Evolutionary conservation across 2,329 filamentous ascomycete species (phyloP), one percentile per base, ranked within the genome.

Genomic region (Alternaria sp.): DNA sequence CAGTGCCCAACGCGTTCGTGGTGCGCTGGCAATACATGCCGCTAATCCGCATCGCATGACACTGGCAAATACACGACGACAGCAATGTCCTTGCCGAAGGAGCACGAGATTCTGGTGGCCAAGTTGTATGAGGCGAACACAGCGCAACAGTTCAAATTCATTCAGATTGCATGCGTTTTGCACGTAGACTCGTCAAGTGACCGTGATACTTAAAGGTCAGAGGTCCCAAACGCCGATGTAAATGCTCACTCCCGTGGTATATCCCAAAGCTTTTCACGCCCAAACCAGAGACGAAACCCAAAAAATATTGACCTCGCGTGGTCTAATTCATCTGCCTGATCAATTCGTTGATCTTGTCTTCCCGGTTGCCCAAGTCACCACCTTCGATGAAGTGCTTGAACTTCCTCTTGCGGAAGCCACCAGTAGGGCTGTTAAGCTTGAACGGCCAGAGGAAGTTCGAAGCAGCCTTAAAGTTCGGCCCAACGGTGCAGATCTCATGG

Each of bases 361-460:
- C 96, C 75, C 96, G 92, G 90, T 99, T 98, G 83, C 96, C 96
- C 77, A 96, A 87, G 85, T 99, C 96, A 91, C 96, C 96, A 85
- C 95, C 96, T 88, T 97, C 92, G 70, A 98, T 92, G 87, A 93
- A 98, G 88, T 98, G 94, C 88, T 93, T 96, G 90, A 98, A 98
- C 89, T 98, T 99, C 86, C 96, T 89, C 79, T 91, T 85, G 77
- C 91, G 91, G 93, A 98, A 99, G 73, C 96, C 95, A 83, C 96
- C 96, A 77, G 86, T 98, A 81, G 96, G 96, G 90, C 97, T 97
- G 89, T 90, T 93, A 76, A 99, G 92, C 92, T 99, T 98, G 91
- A 99, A 99, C 82, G 96, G 96, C 96, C 96, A 99, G 76, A 98
- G 87, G 90, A 98, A 98, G 91, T 98, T 99, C 87, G 91, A 89